Evolutionary conservation across 1,284 basidiomycete genomes (phyloP).

Genomic region (Cutaneotrichosporon arboriforme): DNA sequence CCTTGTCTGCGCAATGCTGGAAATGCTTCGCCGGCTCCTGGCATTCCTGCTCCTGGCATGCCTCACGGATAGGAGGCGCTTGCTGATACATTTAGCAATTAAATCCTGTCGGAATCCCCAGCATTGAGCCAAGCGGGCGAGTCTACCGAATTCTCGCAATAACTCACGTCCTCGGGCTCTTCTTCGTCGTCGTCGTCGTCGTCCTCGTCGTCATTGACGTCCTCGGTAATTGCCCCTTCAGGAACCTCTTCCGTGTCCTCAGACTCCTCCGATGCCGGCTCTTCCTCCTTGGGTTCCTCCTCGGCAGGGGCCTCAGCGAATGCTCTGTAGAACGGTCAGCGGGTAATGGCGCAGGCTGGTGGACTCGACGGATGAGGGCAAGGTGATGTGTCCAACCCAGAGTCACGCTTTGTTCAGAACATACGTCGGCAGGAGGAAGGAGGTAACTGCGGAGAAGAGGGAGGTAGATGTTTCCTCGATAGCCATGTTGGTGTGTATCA

Average conservation of each 20-base stretch:
- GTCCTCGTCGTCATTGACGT: conserved; percentile 45
- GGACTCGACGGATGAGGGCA: background rate
- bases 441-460: conserved; percentile 32
- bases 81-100: background rate
- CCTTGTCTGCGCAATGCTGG: conserved; percentile 82
- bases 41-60: conserved; percentile 69
- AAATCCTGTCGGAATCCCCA: background rate
- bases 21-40: conserved; percentile 73
- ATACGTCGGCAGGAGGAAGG: conserved; percentile 40
- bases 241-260: conserved; percentile 36
- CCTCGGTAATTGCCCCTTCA: conserved; percentile 26
- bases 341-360: too few relatives aligned
- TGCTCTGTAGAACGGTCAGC: conserved; percentile 27
- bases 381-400: too few relatives aligned
- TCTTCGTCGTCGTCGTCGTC: conserved; percentile 49
- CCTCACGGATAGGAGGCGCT: conserved; percentile 65
- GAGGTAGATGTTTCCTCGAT: conserved; percentile 23
- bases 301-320: conserved; percentile 46
- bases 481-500: conserved; percentile 13
- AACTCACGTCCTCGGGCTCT: conserved; percentile 75
- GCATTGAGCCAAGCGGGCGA: too few relatives aligned
- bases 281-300: conserved; percentile 36
- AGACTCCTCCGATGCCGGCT: conserved; percentile 38
- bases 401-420: conserved; percentile 10
- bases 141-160: too few relatives aligned